phyloP scores from a whole-genome alignment of 140 eudicot species.

The Senecio squalidus region DNA sequence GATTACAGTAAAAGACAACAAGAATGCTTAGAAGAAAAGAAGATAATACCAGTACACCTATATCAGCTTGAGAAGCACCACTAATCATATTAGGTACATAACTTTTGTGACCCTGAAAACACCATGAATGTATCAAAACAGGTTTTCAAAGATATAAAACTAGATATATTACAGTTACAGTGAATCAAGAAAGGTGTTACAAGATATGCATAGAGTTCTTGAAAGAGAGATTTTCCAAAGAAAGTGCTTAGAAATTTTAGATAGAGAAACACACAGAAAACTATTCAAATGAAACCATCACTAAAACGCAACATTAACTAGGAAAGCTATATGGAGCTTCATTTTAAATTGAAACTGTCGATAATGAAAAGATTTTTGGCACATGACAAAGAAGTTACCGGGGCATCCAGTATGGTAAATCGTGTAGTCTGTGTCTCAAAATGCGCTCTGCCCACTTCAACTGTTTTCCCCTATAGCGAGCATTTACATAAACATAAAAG shows the following conservation, averaged over 20 bases:
- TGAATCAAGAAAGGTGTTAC: neutral
- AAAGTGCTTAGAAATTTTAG: neutral
- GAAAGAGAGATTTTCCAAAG: neutral
- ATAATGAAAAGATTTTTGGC: neutral
- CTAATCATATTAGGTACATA: conserved; percentile 98
- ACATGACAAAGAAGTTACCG: conserved; percentile 40
- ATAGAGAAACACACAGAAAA: neutral
- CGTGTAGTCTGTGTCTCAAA: conserved; percentile 88
- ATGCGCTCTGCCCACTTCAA: conserved; percentile 97
- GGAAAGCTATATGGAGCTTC: neutral
- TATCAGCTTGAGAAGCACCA: conserved; percentile 99
- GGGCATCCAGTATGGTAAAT: conserved; percentile 95
- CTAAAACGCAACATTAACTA: neutral
- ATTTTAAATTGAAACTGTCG: neutral
- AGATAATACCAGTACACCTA: conserved; percentile 75
- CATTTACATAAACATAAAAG: neutral
- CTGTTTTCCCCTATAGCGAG: conserved; percentile 72
- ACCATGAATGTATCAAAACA: neutral
- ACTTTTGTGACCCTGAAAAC: conserved; percentile 93
- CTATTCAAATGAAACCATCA: neutral
- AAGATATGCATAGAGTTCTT: neutral
- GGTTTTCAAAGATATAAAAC: neutral
- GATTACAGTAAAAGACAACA: conserved; percentile 4
- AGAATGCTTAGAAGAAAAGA: neutral
- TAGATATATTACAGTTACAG: neutral